Base-by-base conservation (phyloP, 345 rosid species). In the Aquilaria sinensis region DNA sequence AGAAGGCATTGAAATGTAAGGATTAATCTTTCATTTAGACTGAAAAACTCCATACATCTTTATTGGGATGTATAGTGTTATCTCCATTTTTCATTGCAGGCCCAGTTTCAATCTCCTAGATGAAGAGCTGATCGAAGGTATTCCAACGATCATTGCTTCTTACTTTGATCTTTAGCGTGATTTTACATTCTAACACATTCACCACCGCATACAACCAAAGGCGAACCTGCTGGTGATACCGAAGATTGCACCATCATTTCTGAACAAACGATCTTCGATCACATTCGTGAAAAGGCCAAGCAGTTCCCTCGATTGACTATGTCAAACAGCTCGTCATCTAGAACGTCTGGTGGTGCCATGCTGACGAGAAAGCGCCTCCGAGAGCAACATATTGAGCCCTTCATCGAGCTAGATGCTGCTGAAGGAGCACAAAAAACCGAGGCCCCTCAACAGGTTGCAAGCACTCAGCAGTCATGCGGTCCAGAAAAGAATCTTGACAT, bases 51-150 rank as follows among this genome's bases (percentile, higher is more conserved):
- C 29, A 31, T 58, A 46, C 12, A 34, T 12, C 58, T 47, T 33
- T 12, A 12, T 51, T 15, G 12, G 46, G 6, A 15, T 13, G 43
- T 5, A 9, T 37, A 37, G 43, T 9, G 8, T 52, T 31, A 32
- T 5, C n/a, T 62, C 30, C 72, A 51, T 69, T 47, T 23, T 63
- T 47, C 56, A 59, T 71, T 37, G 34, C 89, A 93, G 98, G 81
- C 98, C 98, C 58, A 90, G 87, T 77, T 93, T 93, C 86, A 77
- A 68, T 53, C 98, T 93, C 80, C 37, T 93, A 68, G 94, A 88
- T 67, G 96, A 93, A 65, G 96, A 90, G n/a, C 33, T 72, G 43
- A 86, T 60, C 61, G 94, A 77, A 81, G 92, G 94, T 89, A 80
- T 67, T 58, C 57, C 65, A 41, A 63, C 60, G 23, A 60, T 23